Conservation (phyloP, 2,329 filamentous ascomycete genomes). For the Conoideocrella luteorostrata region DNA sequence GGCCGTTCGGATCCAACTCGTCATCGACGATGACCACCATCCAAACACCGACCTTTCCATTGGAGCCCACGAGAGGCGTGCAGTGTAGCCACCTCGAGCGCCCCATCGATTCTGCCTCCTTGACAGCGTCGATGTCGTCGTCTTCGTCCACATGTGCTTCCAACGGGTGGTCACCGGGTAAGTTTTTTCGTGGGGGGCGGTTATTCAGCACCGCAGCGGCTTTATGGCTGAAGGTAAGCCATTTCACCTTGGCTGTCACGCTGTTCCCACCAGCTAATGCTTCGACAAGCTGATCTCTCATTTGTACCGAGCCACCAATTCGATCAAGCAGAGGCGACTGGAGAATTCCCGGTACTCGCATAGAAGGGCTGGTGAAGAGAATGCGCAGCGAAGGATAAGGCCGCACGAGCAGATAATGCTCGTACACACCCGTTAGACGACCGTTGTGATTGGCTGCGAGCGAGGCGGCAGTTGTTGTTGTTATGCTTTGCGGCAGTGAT, state of each 20-base stretch:
- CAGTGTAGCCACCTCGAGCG: constrained; percentile 69
- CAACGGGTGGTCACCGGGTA: constrained; percentile 38
- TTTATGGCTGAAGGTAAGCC: constrained; percentile 10
- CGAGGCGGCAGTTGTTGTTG: constrained; percentile 3
- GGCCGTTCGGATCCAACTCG: constrained; percentile 26
- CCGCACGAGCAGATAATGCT: constrained; percentile 57
- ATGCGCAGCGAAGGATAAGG: constrained; percentile 61
- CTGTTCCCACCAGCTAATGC: constrained; percentile 63
- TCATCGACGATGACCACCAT: constrained; percentile 69
- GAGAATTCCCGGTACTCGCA: constrained; percentile 61
- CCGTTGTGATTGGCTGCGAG: constrained; percentile 14
- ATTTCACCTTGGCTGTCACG: constrained; percentile 62
- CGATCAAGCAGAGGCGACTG: constrained; percentile 51
- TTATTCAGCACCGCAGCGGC: background rate
- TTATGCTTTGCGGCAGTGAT: background rate
- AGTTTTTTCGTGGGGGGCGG: constrained; percentile 7
- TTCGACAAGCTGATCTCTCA: constrained; percentile 42
- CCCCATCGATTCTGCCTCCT: constrained; percentile 36
- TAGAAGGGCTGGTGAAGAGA: constrained; percentile 61
- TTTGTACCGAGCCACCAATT: constrained; percentile 42
- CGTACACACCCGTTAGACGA: constrained; percentile 30
- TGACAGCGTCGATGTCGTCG: constrained; percentile 7
- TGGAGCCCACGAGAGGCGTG: constrained; percentile 61
- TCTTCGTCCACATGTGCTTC: constrained; percentile 33
- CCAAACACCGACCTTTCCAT: constrained; percentile 66